These are phyloP conservation scores for Dendrobium chrysotoxum DNA, from an alignment of 106 monocot genomes.

Conservation along the genomic window DNA sequence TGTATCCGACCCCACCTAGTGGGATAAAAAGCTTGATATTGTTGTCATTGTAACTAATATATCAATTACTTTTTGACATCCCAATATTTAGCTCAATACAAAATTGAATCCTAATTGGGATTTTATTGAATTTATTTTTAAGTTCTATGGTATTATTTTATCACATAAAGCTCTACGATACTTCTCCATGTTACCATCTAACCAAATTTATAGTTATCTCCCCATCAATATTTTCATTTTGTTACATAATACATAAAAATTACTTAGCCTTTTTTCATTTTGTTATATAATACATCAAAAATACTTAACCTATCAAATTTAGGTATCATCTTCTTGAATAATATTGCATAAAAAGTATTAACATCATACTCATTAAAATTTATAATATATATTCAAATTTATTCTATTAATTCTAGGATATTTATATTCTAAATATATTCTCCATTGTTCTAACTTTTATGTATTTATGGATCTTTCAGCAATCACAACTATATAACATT, in stretches of 20 bases:
- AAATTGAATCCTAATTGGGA: not conserved
- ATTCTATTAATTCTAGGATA: not conserved
- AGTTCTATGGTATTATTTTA: not conserved
- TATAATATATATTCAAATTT: not conserved
- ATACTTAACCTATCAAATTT: no score
- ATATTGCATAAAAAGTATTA: not conserved
- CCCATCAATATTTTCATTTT: no score
- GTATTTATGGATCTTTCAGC: not conserved
- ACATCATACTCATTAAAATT: not conserved
- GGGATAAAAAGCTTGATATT: no score
- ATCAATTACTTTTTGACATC: no score
- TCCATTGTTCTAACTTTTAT: not conserved
- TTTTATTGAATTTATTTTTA: not conserved
- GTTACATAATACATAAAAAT: no score
- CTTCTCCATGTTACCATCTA: not conserved
- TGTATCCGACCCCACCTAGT: no score
- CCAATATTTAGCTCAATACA: not conserved
- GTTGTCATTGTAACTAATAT: no score
- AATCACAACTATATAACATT: not conserved
- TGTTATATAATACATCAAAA: no score
- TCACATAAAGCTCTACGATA: not conserved
- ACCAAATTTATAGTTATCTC: no score
- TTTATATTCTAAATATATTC: not conserved
- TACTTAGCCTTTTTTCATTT: no score
- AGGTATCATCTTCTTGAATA: no score